A percentile compares a stretch with the other conserved stretches of the same genome.
Evolutionary conservation across 1,284 basidiomycete genomes (phyloP).

Genomic region (Schizopora paradoxa): DNA sequence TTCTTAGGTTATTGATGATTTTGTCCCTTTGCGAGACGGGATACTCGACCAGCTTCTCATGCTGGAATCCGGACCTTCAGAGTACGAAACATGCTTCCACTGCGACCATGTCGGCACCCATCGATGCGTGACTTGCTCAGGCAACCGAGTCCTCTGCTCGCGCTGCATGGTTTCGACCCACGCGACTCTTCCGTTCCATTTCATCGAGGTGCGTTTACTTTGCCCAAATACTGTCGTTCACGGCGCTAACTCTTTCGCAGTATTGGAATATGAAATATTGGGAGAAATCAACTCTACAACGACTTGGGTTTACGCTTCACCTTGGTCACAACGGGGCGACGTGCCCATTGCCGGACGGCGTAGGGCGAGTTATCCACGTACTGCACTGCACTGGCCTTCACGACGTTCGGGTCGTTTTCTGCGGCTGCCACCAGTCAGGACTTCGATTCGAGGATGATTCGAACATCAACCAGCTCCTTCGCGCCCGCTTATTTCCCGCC

Average conservation of each 20-base stretch:
- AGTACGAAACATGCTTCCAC: background rate
- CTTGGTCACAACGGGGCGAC: background rate
- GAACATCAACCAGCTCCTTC: constrained; percentile 2
- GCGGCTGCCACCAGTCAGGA: no score
- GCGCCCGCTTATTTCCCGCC: constrained; percentile 4
- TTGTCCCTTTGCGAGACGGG: background rate
- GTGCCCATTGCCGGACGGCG: background rate
- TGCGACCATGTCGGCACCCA: background rate
- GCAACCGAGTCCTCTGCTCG: background rate
- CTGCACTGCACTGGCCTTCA: background rate
- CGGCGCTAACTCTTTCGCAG: no score
- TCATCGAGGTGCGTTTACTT: constrained; percentile 2
- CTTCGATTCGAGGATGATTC: background rate
- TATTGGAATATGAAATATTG: no score
- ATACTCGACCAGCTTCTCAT: background rate
- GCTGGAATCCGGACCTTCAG: background rate
- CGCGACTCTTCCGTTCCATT: background rate
- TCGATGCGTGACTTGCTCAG: background rate
- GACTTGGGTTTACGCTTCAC: background rate
- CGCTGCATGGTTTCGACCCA: background rate
- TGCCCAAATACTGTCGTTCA: no score
- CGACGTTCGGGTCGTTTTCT: background rate
- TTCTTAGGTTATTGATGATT: no score
- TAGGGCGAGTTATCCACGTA: no score
- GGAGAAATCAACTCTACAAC: background rate